A percentile compares a stretch with the other conserved stretches of the same genome.
phyloP scores from a whole-genome alignment of 2,329 filamentous ascomycete genomes.

The Massarina eburnea region DNA sequence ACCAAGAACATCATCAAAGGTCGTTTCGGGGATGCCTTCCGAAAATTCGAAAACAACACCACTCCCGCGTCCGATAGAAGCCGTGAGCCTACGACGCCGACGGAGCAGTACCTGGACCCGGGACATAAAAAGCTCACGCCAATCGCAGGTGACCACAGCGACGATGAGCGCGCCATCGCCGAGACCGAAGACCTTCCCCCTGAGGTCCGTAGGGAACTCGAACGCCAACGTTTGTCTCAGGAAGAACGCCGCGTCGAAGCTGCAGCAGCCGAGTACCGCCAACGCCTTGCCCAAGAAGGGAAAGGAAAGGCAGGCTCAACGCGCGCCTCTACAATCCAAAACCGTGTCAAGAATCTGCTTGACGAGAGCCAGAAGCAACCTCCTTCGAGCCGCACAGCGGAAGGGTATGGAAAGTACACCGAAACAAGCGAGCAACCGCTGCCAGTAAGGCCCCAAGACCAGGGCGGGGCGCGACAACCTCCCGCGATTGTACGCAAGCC shows the following conservation, averaged over 20 bases:
- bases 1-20: conserved; percentile 83
- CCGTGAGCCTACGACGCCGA: conserved; percentile 29
- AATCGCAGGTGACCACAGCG: conserved; percentile 68
- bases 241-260: conserved; percentile 89
- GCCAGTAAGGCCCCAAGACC: conserved; percentile 33
- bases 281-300: conserved; percentile 68
- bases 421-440: conserved; percentile 42
- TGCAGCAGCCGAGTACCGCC: conserved; percentile 85
- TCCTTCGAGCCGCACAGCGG: conserved; percentile 68
- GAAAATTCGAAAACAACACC: conserved; percentile 72
- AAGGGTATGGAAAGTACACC: conserved; percentile 88
- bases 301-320: conserved; percentile 50
- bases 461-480: conserved; percentile 21
- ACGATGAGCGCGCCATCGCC: conserved; percentile 65
- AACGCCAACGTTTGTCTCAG: conserved; percentile 76
- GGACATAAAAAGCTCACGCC: conserved; percentile 54
- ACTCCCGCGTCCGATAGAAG: conserved; percentile 25
- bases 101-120: conserved; percentile 24
- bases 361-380: conserved; percentile 66
- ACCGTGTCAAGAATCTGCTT: conserved; percentile 82
- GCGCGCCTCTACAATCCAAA: conserved; percentile 83
- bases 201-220: conserved; percentile 86
- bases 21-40: conserved; percentile 91
- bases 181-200: conserved; percentile 75
- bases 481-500: conserved; percentile 51